Conservation (phyloP, 441 rosid species). For the Croton laevigatus region DNA sequence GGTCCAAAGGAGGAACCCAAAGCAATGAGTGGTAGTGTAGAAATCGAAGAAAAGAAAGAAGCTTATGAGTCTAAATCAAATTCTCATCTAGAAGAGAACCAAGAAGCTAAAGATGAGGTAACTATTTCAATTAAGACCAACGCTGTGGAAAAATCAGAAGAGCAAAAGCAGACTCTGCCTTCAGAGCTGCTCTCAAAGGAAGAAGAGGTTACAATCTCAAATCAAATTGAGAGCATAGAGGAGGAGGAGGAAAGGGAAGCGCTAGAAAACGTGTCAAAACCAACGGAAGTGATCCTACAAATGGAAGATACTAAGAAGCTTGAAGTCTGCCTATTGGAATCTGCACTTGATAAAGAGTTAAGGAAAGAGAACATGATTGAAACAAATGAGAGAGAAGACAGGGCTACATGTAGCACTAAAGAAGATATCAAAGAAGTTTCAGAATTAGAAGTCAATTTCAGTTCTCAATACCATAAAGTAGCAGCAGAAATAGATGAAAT, state of each 20-base stretch:
- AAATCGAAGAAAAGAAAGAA: conserved; percentile 23
- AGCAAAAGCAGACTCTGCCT: conserved; percentile 16
- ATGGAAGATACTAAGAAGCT: conserved; percentile 17
- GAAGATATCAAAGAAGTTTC: conserved; percentile 22
- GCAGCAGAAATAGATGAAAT: conserved; percentile 5
- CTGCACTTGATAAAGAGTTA: conserved; percentile 12
- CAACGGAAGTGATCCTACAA: conserved; percentile 23
- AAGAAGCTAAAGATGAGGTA: conserved; percentile 17
- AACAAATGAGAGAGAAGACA: conserved; percentile 12
- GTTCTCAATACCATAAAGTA: conserved; percentile 12
- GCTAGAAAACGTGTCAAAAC: conserved; percentile 15
- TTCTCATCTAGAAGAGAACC: conserved; percentile 12
- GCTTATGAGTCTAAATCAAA: conserved; percentile 15
- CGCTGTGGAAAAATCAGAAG: conserved; percentile 27
- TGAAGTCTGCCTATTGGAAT: conserved; percentile 21
- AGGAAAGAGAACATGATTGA: conserved; percentile 19
- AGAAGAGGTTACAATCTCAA: conserved; percentile 23
- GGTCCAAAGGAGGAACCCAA: conserved; percentile 19
- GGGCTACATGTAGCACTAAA: not conserved
- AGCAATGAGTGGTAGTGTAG: conserved; percentile 15
- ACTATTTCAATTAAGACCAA: conserved; percentile 25
- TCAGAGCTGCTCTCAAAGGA: conserved; percentile 21
- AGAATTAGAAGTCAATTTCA: conserved; percentile 1
- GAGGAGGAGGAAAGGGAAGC: conserved; percentile 24
- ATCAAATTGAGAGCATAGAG: conserved; percentile 23